Conservation (phyloP, 768 basidiomycete species). For the Kwoniella europaea region DNA sequence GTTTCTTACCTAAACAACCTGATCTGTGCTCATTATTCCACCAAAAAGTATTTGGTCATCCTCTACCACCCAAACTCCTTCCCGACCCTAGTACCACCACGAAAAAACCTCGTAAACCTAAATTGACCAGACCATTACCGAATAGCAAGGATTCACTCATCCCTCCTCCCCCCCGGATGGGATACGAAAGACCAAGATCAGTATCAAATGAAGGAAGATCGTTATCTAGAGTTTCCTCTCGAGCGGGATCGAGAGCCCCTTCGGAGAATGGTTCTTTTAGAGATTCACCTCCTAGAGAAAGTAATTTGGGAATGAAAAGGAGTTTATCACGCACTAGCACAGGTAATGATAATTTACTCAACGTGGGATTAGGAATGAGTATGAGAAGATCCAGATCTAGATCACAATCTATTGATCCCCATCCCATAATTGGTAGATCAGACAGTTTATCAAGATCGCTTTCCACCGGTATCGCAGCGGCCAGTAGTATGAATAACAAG, state of each 20-base stretch:
- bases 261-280: slow-evolving; percentile 16
- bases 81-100: slow-evolving; percentile 13
- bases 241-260: slow-evolving; percentile 22
- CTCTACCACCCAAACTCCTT: slow-evolving; percentile 32
- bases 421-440: not conserved
- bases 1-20: slow-evolving; percentile 38
- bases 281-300: slow-evolving; percentile 11
- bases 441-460: not conserved
- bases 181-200: slow-evolving; percentile 9
- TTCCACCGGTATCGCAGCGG: not conserved
- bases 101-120: slow-evolving; percentile 46
- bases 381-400: slow-evolving; percentile 15
- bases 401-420: slow-evolving; percentile 25
- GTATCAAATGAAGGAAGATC: not conserved
- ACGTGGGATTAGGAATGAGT: not conserved
- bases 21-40: slow-evolving; percentile 43
- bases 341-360: not conserved
- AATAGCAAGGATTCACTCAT: slow-evolving; percentile 24
- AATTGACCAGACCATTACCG: slow-evolving; percentile 37
- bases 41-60: slow-evolving; percentile 47
- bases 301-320: slow-evolving; percentile 7
- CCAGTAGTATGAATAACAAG: not conserved
- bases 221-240: slow-evolving; percentile 2
- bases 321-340: slow-evolving; percentile 16
- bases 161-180: not conserved